Evolutionary conservation across 805 yeast species (phyloP).

Genomic region (Kazachstania martiniae): DNA sequence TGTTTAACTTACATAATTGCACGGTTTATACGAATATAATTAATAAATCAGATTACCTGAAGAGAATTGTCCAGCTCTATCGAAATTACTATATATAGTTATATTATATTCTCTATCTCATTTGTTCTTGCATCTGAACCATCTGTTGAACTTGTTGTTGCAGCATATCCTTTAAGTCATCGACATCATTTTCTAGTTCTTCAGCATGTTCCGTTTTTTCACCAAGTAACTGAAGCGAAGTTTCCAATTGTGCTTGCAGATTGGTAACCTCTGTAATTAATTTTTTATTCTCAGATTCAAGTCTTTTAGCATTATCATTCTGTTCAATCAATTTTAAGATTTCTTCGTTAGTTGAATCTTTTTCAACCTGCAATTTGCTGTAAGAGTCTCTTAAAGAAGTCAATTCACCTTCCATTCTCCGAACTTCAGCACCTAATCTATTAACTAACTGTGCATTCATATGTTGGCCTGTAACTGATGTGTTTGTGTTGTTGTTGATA

Average conservation of each 20-base stretch:
- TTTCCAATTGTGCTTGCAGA: conserved; percentile 36
- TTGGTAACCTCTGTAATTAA: conserved; percentile 27
- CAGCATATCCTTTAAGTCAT: conserved; percentile 77
- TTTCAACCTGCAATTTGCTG: conserved; percentile 40
- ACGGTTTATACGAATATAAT: background rate
- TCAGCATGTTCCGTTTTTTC: conserved; percentile 80
- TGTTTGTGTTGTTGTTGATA: background rate
- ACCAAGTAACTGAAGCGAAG: conserved; percentile 60
- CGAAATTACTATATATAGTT: background rate
- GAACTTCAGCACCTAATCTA: conserved; percentile 63
- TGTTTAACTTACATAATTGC: background rate
- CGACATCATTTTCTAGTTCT: conserved; percentile 80
- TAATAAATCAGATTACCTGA: background rate
- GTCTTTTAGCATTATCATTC: conserved; percentile 34
- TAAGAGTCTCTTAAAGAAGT: conserved; percentile 54
- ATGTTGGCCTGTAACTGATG: conserved; percentile 3
- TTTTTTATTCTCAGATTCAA: conserved; percentile 27
- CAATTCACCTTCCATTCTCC: conserved; percentile 73
- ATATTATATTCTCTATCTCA: conserved; percentile 2
- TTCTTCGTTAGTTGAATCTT: conserved; percentile 59
- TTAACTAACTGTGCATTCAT: conserved; percentile 47
- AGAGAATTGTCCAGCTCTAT: background rate
- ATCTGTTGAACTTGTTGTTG: conserved; percentile 79
- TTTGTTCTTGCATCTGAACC: conserved; percentile 45
- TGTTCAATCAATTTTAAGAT: conserved; percentile 48